These are phyloP conservation scores for Chrysoporthe austroafricana DNA, from an alignment of 2,329 filamentous ascomycete genomes.

Conservation along the genomic window DNA sequence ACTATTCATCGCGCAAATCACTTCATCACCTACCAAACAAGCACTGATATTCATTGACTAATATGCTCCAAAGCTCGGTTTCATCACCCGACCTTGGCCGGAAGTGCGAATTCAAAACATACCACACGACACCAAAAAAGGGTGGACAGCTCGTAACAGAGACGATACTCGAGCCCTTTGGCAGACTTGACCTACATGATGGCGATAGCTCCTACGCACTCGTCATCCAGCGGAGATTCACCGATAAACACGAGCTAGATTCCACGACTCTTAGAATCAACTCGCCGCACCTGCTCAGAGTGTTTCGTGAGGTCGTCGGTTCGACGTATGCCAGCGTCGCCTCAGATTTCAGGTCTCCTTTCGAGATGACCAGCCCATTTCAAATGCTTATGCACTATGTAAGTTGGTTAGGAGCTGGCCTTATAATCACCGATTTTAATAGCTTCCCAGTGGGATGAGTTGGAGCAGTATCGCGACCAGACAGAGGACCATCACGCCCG, in stretches of 20 bases:
- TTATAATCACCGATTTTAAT: background rate
- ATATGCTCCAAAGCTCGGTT: background rate
- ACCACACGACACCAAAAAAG: background rate
- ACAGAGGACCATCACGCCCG: background rate
- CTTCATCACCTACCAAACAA: background rate
- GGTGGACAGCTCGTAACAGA: background rate
- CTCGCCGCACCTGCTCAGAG: background rate
- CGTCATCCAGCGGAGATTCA: background rate
- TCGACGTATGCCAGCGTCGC: background rate
- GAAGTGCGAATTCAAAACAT: background rate
- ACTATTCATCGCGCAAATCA: background rate
- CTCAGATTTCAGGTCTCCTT: background rate
- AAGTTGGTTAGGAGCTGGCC: background rate
- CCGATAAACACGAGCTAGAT: background rate
- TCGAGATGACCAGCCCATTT: background rate
- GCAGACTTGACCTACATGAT: background rate
- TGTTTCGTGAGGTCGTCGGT: background rate
- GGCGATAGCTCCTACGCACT: background rate
- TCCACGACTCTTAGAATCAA: background rate
- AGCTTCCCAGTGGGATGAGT: background rate
- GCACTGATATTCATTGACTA: background rate
- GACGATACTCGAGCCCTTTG: background rate
- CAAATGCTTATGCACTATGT: background rate
- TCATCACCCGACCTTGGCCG: background rate
- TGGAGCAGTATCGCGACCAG: background rate